Conservation (phyloP, 768 basidiomycete species). For the Crepidotus variabilis region DNA sequence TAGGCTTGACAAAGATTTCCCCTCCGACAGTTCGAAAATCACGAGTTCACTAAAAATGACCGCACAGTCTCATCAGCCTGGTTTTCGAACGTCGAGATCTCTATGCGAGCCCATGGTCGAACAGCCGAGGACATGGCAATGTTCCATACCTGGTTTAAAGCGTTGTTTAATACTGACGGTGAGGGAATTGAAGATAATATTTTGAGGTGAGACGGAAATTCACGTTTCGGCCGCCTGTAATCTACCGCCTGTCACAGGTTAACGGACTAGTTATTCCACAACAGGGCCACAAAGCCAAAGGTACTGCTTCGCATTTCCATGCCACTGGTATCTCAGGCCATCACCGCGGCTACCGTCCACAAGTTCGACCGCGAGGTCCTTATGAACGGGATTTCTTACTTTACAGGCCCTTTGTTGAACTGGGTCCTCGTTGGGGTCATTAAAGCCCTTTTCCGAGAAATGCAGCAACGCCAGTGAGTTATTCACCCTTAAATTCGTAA, state of each 20-base stretch:
- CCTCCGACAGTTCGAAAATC: slow-evolving; percentile 43
- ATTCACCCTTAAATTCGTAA: neutral
- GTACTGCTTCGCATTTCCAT: slow-evolving; percentile 65
- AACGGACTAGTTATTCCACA: neutral
- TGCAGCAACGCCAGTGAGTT: slow-evolving; percentile 52
- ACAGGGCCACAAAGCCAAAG: slow-evolving; percentile 68
- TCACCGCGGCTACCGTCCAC: slow-evolving; percentile 38
- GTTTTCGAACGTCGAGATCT: slow-evolving; percentile 43
- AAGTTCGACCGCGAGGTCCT: slow-evolving; percentile 68
- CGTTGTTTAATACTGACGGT: slow-evolving; percentile 69
- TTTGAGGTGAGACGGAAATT: slow-evolving; percentile 37
- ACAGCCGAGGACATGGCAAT: slow-evolving; percentile 38
- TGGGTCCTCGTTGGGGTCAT: slow-evolving; percentile 81
- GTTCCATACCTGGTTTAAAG: slow-evolving; percentile 66
- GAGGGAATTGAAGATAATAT: slow-evolving; percentile 86
- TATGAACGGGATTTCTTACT: slow-evolving; percentile 75
- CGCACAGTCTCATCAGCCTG: slow-evolving; percentile 46
- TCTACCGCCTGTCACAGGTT: too few species aligned
- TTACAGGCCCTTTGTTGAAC: slow-evolving; percentile 65
- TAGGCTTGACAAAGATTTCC: neutral
- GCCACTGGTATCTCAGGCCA: slow-evolving; percentile 62
- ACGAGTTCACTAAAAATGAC: slow-evolving; percentile 41
- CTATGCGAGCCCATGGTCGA: slow-evolving; percentile 37
- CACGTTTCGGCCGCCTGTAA: neutral
- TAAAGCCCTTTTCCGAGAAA: slow-evolving; percentile 56